Evolutionary conservation across 108 stramenopile genomes (phyloP).

Genomic region (Schizochytrium sp.): DNA sequence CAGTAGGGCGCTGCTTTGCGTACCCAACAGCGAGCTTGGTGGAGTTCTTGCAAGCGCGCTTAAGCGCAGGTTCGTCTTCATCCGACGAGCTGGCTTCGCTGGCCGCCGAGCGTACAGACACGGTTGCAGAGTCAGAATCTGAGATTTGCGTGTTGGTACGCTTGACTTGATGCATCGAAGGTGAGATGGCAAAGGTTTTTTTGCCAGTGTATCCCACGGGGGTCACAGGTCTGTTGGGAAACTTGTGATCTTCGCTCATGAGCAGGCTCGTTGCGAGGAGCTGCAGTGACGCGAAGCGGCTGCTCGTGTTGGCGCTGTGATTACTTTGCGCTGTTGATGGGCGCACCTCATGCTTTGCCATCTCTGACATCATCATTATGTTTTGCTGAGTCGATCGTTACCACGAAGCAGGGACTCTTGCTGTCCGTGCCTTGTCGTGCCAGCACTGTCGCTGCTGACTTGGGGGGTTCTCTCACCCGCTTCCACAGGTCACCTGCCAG

Average conservation of each 20-base stretch:
- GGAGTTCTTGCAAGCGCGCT: slow-evolving; percentile 38
- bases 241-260: slow-evolving; percentile 51
- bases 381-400: neutral
- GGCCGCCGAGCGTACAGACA: neutral
- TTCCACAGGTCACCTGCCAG: no score
- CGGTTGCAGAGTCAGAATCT: slow-evolving; percentile 1
- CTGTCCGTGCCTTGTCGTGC: no score
- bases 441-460: no score
- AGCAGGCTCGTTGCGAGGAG: slow-evolving; percentile 50
- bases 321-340: no score
- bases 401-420: no score
- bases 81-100: neutral
- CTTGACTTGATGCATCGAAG: slow-evolving; percentile 17
- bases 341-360: neutral
- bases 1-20: slow-evolving; percentile 8
- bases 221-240: slow-evolving; percentile 41
- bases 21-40: neutral
- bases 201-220: slow-evolving; percentile 10
- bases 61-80: neutral
- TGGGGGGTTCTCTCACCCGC: no score
- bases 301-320: neutral
- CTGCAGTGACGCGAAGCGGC: slow-evolving; percentile 43
- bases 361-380: slow-evolving; percentile 23
- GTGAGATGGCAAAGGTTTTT: slow-evolving; percentile 17
- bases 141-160: neutral